Conservation (phyloP, 2,329 filamentous ascomycete species). For the Talaromyces sp. region DNA sequence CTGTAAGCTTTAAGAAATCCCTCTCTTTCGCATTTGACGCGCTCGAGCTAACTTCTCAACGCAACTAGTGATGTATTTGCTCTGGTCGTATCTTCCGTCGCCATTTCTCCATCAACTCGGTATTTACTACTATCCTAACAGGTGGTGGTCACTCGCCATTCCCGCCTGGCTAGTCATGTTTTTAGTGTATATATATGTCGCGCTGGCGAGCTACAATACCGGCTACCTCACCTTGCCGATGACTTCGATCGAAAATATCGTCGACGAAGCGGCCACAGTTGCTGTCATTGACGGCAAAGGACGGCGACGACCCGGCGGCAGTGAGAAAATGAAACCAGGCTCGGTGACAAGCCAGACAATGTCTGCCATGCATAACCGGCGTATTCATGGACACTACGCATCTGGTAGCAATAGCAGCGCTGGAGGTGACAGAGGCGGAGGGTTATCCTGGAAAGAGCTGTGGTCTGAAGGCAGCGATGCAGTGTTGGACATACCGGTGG, state of each 20-base stretch:
- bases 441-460: slow-evolving; percentile 68
- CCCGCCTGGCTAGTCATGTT: slow-evolving; percentile 85
- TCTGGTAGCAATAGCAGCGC: slow-evolving; percentile 1
- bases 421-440: slow-evolving; percentile 23
- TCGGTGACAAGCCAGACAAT: slow-evolving; percentile 37
- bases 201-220: slow-evolving; percentile 83
- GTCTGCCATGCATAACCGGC: slow-evolving; percentile 32
- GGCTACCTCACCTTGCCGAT: slow-evolving; percentile 80
- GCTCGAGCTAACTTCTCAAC: neutral
- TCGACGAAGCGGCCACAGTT: slow-evolving; percentile 82
- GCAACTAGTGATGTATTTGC: slow-evolving; percentile 51
- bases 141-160: slow-evolving; percentile 95
- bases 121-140: slow-evolving; percentile 93
- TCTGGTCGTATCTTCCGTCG: slow-evolving; percentile 87
- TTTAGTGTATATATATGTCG: slow-evolving; percentile 88
- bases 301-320: slow-evolving; percentile 42
- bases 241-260: slow-evolving; percentile 75
- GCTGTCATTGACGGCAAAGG: slow-evolving; percentile 74
- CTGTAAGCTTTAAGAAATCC: slow-evolving; percentile 38
- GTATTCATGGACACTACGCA: slow-evolving; percentile 3
- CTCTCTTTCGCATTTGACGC: neutral
- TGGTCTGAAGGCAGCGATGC: slow-evolving; percentile 95
- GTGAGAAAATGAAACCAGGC: slow-evolving; percentile 36
- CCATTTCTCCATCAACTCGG: slow-evolving; percentile 88
- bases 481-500: slow-evolving; percentile 92